Evolutionary conservation across 768 basidiomycete genomes (phyloP).

Genomic region (Auricularia cornea): DNA sequence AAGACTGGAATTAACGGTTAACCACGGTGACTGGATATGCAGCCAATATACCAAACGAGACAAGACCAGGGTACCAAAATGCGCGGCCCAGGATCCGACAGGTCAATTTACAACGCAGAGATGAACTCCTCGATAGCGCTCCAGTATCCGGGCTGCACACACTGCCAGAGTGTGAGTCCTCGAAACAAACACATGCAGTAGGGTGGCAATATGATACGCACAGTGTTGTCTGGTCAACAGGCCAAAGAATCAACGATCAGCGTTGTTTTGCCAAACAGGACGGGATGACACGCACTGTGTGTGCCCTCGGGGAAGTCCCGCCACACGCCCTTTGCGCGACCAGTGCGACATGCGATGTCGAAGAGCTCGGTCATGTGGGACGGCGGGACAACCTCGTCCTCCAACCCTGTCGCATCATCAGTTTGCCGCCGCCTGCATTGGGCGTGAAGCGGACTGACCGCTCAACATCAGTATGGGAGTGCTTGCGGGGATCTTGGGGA

Average conservation of each 20-base stretch:
- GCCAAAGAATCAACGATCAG: no score
- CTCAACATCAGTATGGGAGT: slow-evolving; percentile 74
- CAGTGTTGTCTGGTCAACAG: slow-evolving; percentile 14
- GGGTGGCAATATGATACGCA: no score
- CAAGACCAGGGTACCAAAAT: neutral
- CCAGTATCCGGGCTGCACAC: slow-evolving; percentile 49
- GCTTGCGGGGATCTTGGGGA: slow-evolving; percentile 25
- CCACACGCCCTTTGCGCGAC: slow-evolving; percentile 19
- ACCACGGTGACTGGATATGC: neutral
- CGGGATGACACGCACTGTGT: slow-evolving; percentile 17
- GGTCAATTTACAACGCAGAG: neutral
- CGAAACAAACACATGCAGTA: slow-evolving; percentile 15
- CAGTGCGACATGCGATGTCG: slow-evolving; percentile 39
- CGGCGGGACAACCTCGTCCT: slow-evolving; percentile 66
- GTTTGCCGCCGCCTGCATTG: neutral
- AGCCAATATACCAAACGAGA: neutral
- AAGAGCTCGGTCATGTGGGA: slow-evolving; percentile 71
- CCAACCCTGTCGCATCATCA: slow-evolving; percentile 4
- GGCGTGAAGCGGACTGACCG: slow-evolving; percentile 30
- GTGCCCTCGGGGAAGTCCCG: slow-evolving; percentile 25
- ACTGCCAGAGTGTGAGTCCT: slow-evolving; percentile 10
- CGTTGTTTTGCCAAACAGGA: no score
- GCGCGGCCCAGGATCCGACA: no score
- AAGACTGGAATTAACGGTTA: no score
- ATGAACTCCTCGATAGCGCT: slow-evolving; percentile 42